Base-by-base conservation (phyloP, 164 flowering plant genomes). In the Protea cynaroides region DNA sequence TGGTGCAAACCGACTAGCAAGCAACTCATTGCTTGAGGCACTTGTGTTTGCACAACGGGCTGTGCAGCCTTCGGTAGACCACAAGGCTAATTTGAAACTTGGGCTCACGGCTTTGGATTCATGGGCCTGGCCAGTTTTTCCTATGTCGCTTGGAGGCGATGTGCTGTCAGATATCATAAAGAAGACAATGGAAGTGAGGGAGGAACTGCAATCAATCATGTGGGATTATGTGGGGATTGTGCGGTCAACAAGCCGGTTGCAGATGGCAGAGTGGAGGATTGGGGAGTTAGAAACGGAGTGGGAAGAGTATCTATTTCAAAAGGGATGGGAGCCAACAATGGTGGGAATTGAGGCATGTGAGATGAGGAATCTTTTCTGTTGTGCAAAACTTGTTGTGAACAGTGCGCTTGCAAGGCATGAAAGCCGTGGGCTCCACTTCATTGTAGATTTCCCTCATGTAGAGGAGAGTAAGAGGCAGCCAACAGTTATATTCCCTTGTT, bases 1-100 rank as follows among this genome's bases (percentile, higher is more conserved):
- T 69, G 97, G 99, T n/a, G 99, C 99, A 43, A 94, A 94, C 72
- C 70, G 99, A 56, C 88, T 94, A 8, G 97, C 99, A 2, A 94
- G 99, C 75, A 94, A 94, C 74, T 94, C 99, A 21, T 74, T 94
- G 69, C 92, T 94, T 29, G 99, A 94, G 75, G 99, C 99, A 1
- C 77, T 94, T 1, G 99, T 94, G 18, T 94, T 94, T 77, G 95
- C 99, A 25, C 80, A 85, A 52, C 68, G 99, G 63, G 97, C 99
- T 3, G 93, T 89, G 51, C 75, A 71, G 66, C 97, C 99, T 40
- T 94, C 99, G 13, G 76, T 91, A 58, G 84, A 86, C 25, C 93
- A 85, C 74, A 82, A 76, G 86, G 75, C 56, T 29, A 63, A 54
- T 24, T 70, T 84, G 8, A 62, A 49, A 14, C 66, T 71, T 43